phyloP scores from a whole-genome alignment of 129 eudicot species.

The Flaveria brownii region DNA sequence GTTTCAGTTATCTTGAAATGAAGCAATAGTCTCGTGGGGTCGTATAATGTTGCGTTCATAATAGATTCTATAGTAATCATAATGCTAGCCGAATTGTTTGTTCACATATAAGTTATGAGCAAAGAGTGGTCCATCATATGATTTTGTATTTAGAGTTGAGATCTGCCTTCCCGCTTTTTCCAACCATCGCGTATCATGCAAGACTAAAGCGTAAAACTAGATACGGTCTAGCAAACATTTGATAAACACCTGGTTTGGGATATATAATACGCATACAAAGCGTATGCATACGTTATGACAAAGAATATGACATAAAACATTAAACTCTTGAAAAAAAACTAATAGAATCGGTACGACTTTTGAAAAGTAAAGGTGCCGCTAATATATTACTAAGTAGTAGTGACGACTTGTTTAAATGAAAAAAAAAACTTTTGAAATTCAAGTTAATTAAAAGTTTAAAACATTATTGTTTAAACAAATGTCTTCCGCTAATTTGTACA shows the following conservation, averaged over 20 bases:
- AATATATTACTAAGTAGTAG: too few species aligned
- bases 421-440: too few species aligned
- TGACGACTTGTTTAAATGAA: too few species aligned
- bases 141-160: background rate
- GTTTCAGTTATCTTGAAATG: slow-evolving; percentile 19
- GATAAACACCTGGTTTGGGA: background rate
- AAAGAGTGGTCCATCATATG: slow-evolving; percentile 33
- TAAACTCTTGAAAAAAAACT: too few species aligned
- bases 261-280: background rate
- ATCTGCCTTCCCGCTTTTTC: background rate
- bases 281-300: background rate
- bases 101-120: slow-evolving; percentile 11
- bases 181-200: background rate
- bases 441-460: too few species aligned
- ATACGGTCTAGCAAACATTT: background rate
- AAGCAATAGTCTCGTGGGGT: slow-evolving; percentile 26
- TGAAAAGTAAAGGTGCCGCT: too few species aligned
- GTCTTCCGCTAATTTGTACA: too few species aligned
- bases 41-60: slow-evolving; percentile 20
- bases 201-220: background rate
- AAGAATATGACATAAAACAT: too few species aligned
- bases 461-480: too few species aligned
- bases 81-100: slow-evolving; percentile 32
- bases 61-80: slow-evolving; percentile 31
- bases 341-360: too few species aligned